Percentiles rank a stretch among this genome's conserved stretches.
Conservation (phyloP, 805 yeast genomes). For the Suhomyces xylopsoci region DNA sequence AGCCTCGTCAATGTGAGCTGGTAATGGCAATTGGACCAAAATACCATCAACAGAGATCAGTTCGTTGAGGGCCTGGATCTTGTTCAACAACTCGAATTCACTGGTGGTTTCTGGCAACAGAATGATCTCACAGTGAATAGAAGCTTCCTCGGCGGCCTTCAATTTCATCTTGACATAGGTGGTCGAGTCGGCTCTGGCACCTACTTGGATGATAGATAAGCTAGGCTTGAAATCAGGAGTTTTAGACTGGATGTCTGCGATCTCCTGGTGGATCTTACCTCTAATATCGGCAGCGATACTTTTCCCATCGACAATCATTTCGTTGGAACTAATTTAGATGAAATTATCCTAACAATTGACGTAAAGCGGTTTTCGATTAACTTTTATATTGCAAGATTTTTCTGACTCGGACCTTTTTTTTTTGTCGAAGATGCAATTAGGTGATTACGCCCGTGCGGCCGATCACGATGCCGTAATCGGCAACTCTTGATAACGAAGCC, state of each 20-base stretch:
- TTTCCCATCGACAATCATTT: conserved; percentile 40
- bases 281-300: conserved; percentile 42
- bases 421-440: not conserved
- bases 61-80: conserved; percentile 55
- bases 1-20: conserved; percentile 65
- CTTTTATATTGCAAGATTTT: conserved; percentile 1
- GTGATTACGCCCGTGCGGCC: not conserved
- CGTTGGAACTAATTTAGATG: not conserved
- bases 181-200: conserved; percentile 73
- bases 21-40: conserved; percentile 75
- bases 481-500: not conserved
- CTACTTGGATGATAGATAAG: conserved; percentile 72
- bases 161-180: conserved; percentile 79
- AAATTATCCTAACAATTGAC: not conserved
- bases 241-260: conserved; percentile 37
- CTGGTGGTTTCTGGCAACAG: conserved; percentile 55
- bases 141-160: conserved; percentile 72
- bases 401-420: conserved; percentile 3
- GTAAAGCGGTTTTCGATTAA: not conserved
- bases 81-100: conserved; percentile 53
- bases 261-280: conserved; percentile 36
- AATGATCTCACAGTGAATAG: conserved; percentile 58
- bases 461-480: not conserved
- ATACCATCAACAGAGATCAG: conserved; percentile 66
- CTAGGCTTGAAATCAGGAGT: conserved; percentile 61